Percentiles rank a stretch among this genome's conserved stretches.
phyloP scores from a whole-genome alignment of 495 filamentous ascomycete genomes.

The Penicillium fimorum region DNA sequence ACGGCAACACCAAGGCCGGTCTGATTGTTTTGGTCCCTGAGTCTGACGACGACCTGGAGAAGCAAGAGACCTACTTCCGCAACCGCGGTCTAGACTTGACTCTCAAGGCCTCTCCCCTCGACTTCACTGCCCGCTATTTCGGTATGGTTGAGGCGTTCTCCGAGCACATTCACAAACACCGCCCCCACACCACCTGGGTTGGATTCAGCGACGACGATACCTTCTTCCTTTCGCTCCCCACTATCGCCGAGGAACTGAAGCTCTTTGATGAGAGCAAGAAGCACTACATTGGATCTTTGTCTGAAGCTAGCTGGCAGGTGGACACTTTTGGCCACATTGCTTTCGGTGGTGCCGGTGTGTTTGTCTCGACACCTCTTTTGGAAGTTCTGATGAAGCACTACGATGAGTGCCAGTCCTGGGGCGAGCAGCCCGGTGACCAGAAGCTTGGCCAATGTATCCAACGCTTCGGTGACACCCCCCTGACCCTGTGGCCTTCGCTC shows the following conservation, averaged over 20 bases:
- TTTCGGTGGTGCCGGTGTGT: conserved; percentile 68
- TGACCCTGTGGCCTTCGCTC: conserved; percentile 58
- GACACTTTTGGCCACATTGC: conserved; percentile 62
- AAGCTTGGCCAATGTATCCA: conserved; percentile 63
- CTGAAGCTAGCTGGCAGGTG: conserved; percentile 61
- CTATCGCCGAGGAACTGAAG: conserved; percentile 51
- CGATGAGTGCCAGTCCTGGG: conserved; percentile 53
- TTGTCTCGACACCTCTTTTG: conserved; percentile 60
- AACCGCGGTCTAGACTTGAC: conserved; percentile 53
- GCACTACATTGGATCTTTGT: conserved; percentile 61
- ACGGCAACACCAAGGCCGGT: conserved; percentile 49
- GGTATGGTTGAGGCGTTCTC: conserved; percentile 58
- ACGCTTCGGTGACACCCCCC: conserved; percentile 50
- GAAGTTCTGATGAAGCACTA: conserved; percentile 51
- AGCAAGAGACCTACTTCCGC: conserved; percentile 49
- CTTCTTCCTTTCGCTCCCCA: conserved; percentile 63
- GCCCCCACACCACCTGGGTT: conserved; percentile 60
- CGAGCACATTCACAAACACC: conserved; percentile 45
- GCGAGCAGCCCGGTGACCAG: conserved; percentile 56
- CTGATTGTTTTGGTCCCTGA: conserved; percentile 50
- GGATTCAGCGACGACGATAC: conserved; percentile 72
- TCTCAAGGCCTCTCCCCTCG: conserved; percentile 52
- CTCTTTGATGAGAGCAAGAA: conserved; percentile 53
- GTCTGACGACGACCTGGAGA: conserved; percentile 44
- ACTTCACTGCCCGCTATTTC: conserved; percentile 64